A percentile compares a stretch with the other conserved stretches of the same genome.
These are phyloP conservation scores for Vigna mungo DNA, from an alignment of 306 rosid species.

Conservation along the genomic window DNA sequence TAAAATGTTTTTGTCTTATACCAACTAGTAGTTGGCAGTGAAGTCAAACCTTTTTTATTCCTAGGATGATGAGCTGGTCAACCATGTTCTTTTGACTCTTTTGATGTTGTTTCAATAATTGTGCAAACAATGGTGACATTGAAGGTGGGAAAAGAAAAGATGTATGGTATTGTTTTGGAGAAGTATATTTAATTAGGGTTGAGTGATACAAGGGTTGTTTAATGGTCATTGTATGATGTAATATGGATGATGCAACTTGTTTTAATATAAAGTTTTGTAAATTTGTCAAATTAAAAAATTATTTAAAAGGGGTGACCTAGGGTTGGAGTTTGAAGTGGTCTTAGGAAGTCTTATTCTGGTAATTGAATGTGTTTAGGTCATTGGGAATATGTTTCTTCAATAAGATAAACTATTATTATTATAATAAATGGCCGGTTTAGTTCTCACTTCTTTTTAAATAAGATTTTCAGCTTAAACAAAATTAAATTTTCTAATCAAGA, in stretches of 20 bases:
- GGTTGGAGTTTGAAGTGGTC: slow-evolving; percentile 21
- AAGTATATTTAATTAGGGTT: neutral
- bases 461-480: no score
- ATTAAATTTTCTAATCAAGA: no score
- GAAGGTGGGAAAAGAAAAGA: neutral
- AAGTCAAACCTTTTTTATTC: slow-evolving; percentile 51
- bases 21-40: neutral
- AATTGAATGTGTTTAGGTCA: neutral
- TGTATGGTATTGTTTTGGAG: neutral
- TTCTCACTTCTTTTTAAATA: no score
- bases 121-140: neutral
- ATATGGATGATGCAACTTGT: slow-evolving; percentile 38
- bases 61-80: slow-evolving; percentile 45
- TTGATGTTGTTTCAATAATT: neutral
- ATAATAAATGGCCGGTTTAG: no score
- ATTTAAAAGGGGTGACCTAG: slow-evolving; percentile 10
- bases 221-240: slow-evolving; percentile 29
- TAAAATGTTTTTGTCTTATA: slow-evolving; percentile 19
- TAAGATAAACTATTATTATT: no score
- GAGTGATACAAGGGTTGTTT: neutral
- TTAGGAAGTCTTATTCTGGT: neutral
- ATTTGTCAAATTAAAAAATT: neutral
- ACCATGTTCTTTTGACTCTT: slow-evolving; percentile 34
- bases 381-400: neutral
- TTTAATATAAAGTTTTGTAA: neutral